phyloP scores from a whole-genome alignment of 768 basidiomycete genomes.

The Suillus luteus region DNA sequence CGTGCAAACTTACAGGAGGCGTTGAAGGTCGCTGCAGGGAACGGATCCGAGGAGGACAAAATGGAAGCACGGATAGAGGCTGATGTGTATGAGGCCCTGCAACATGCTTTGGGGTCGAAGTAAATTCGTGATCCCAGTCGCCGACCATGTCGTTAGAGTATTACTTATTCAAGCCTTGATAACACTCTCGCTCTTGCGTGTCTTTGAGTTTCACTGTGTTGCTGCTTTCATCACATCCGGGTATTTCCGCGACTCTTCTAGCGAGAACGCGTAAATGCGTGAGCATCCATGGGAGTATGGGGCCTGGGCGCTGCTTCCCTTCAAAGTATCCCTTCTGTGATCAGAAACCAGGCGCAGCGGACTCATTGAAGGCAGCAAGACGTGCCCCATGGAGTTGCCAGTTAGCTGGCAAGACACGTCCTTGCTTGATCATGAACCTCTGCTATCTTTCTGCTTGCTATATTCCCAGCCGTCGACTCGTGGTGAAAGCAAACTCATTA shows the following conservation, averaged over 20 bases:
- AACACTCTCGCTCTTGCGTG: neutral
- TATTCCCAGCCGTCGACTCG: slow-evolving; percentile 6
- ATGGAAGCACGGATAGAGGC: slow-evolving; percentile 91
- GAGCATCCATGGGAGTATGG: neutral
- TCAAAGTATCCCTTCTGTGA: neutral
- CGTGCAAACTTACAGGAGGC: slow-evolving; percentile 90
- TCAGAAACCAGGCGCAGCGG: neutral
- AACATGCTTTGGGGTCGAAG: slow-evolving; percentile 71
- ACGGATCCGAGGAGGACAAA: slow-evolving; percentile 91
- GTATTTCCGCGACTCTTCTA: neutral
- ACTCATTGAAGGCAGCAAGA: neutral
- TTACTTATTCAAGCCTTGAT: slow-evolving; percentile 2
- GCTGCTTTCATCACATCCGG: neutral
- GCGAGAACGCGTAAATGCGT: neutral
- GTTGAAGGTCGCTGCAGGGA: slow-evolving; percentile 74
- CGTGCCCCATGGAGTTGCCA: slow-evolving; percentile 23
- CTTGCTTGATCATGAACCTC: slow-evolving; percentile 25
- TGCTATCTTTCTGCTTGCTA: slow-evolving; percentile 10
- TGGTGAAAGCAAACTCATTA: neutral
- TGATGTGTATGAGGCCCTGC: slow-evolving; percentile 95
- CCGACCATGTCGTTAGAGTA: slow-evolving; percentile 19
- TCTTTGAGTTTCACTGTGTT: neutral
- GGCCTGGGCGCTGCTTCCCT: neutral
- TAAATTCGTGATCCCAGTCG: slow-evolving; percentile 27
- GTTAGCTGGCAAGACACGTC: slow-evolving; percentile 20